Evolutionary conservation across 225 moss, liverwort and hornwort species (phyloP).

Genomic region (Sphagnum contortum): DNA sequence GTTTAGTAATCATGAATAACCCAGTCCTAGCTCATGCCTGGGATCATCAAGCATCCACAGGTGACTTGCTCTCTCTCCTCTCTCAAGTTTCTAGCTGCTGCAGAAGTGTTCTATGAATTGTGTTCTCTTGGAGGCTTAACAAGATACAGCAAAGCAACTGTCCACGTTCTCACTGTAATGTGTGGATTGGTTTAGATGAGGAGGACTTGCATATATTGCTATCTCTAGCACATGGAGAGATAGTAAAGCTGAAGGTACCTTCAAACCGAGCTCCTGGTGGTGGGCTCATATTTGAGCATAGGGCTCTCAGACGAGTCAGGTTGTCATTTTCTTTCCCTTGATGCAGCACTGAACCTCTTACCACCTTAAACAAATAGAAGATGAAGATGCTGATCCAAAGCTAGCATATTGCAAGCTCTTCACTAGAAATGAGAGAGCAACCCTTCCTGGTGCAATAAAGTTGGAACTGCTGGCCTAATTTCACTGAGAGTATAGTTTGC

Average conservation of each 20-base stretch:
- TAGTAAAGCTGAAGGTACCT: slow-evolving; percentile 69
- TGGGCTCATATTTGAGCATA: slow-evolving; percentile 36
- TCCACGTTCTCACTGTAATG: neutral
- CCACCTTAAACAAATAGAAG: no score
- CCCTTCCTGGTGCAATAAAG: no score
- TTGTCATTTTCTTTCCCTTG: neutral
- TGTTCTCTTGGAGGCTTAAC: no score
- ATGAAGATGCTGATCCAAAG: no score
- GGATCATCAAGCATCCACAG: slow-evolving; percentile 20
- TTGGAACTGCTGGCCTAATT: no score
- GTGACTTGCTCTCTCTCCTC: slow-evolving; percentile 1
- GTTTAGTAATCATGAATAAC: slow-evolving; percentile 48
- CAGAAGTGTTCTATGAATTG: no score
- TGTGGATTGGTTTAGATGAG: slow-evolving; percentile 24
- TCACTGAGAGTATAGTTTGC: no score
- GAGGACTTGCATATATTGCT: slow-evolving; percentile 51
- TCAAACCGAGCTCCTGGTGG: slow-evolving; percentile 19
- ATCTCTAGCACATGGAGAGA: slow-evolving; percentile 56
- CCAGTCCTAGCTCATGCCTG: slow-evolving; percentile 56
- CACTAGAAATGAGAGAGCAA: no score
- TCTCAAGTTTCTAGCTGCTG: no score
- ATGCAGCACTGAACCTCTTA: no score
- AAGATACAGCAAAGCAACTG: no score
- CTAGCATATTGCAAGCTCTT: no score
- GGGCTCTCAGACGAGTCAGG: slow-evolving; percentile 56